A percentile compares a stretch with the other conserved stretches of the same genome.
phyloP scores from a whole-genome alignment of 192 early-diverging fungal genomes.

The Dissophora globulifera region DNA sequence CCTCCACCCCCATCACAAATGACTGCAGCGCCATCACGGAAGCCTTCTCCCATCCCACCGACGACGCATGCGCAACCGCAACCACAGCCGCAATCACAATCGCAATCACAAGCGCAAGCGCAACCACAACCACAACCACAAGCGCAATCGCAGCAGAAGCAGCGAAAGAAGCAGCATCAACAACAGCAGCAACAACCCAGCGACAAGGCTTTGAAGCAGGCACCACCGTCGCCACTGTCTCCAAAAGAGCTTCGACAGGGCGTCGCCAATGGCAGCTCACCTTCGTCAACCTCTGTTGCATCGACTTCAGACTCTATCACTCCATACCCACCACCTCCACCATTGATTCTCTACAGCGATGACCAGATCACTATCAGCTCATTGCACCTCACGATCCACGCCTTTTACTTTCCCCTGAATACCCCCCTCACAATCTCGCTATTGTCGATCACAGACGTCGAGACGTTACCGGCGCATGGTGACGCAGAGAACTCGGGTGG shows the following conservation, averaged over 20 bases:
- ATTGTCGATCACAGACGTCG: conserved; percentile 35
- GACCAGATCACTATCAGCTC: conserved; percentile 50
- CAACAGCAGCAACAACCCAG: background rate
- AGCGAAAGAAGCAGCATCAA: background rate
- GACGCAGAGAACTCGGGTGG: background rate
- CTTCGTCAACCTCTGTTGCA: background rate
- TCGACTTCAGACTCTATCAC: background rate
- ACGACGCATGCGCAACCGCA: background rate
- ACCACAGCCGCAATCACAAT: too few species aligned
- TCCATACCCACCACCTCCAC: conserved; percentile 40
- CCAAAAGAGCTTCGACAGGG: conserved; percentile 1
- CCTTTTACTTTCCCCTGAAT: conserved; percentile 50
- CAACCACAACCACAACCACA: background rate
- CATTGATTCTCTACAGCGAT: conserved; percentile 43
- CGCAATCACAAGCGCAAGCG: background rate
- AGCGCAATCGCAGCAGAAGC: too few species aligned
- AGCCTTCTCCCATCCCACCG: background rate
- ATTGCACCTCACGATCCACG: conserved; percentile 45
- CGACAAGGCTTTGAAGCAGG: conserved; percentile 1
- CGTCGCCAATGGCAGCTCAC: background rate
- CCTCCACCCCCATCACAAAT: background rate
- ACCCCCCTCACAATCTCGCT: conserved; percentile 43
- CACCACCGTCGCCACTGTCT: background rate
- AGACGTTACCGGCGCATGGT: conserved; percentile 6
- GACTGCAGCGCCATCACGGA: background rate